Conservation (phyloP, 129 eudicot species). For the Pittosporum tobira region DNA sequence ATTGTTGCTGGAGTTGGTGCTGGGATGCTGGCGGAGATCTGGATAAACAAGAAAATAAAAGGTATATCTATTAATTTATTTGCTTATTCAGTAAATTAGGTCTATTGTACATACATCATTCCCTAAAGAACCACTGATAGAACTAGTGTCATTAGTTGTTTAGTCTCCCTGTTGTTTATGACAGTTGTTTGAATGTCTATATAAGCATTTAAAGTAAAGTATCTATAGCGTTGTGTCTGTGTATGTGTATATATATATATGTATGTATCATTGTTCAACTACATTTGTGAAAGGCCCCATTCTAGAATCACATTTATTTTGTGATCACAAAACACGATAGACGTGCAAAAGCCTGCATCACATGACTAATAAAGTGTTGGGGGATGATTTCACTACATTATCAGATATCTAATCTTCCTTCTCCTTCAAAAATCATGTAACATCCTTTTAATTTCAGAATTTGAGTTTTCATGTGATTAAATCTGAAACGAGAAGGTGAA, state of each 20-base stretch:
- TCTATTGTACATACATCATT: no score
- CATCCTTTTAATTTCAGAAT: no score
- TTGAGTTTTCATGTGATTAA: no score
- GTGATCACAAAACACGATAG: background rate
- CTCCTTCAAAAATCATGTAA: no score
- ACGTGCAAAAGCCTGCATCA: background rate
- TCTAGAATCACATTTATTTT: background rate
- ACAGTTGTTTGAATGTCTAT: background rate
- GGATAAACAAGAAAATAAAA: conserved; percentile 86
- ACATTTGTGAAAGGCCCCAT: no score
- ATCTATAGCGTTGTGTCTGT: no score
- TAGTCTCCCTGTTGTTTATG: no score
- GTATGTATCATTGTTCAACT: no score
- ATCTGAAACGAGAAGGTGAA: no score
- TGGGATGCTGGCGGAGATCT: conserved; percentile 77
- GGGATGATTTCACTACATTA: background rate
- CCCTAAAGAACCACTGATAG: no score
- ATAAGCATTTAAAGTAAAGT: background rate
- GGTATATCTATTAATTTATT: conserved; percentile 26
- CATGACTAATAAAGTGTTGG: background rate
- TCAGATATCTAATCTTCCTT: background rate
- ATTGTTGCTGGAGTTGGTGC: conserved; percentile 87
- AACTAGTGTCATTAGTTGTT: no score
- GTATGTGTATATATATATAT: no score
- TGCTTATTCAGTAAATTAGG: background rate